Evolutionary conservation across 2,329 filamentous ascomycete species (phyloP), one percentile per base, ranked within the genome.

Genomic region (Calonectria fujianensis): DNA sequence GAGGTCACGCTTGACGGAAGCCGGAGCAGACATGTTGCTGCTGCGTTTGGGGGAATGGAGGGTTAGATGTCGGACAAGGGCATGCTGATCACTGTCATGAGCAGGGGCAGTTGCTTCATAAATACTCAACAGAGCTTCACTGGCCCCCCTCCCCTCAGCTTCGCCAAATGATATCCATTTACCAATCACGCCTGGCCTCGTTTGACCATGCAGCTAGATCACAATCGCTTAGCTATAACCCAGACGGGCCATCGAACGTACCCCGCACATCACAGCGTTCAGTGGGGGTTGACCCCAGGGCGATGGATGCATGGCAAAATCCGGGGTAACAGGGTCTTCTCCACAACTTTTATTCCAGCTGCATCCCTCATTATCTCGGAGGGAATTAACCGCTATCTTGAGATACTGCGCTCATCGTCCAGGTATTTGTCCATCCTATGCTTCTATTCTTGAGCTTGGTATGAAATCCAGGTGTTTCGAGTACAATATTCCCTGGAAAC

Each of bases 121-220:
- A 52, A 52, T 52, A 52, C 50, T 31, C 3, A 13, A 11, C 50
- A 52, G 50, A 11, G 14, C 16, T 16, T 16, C 4, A 18, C 5
- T 31, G 16, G 27, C 24, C 14, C 10, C 24, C 24, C n/a, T 8
- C 32, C 48, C 48, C 50, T 31, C 50, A 31, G 6, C 50, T 52
- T 52, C 50, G 50, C 50, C 50, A 52, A 52, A 52, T 52, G 50
- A 52, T 52, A 52, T 52, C 50, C 50, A 29, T 27, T 52, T 52
- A 14, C 27, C 50, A 52, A 31, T 31, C 50, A 52, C 10, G 24
- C 14, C 24, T 29, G 27, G 29, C 50, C 16, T 29, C 27, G 50
- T 52, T n/a, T 29, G 18, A 31, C 24, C 24, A 27, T 27, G 48
- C 50, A 31, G 27, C 29, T n/a, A 29, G 20, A 52, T 52, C 10